Base-by-base conservation (phyloP, 345 rosid species). In the Acer campestre region DNA sequence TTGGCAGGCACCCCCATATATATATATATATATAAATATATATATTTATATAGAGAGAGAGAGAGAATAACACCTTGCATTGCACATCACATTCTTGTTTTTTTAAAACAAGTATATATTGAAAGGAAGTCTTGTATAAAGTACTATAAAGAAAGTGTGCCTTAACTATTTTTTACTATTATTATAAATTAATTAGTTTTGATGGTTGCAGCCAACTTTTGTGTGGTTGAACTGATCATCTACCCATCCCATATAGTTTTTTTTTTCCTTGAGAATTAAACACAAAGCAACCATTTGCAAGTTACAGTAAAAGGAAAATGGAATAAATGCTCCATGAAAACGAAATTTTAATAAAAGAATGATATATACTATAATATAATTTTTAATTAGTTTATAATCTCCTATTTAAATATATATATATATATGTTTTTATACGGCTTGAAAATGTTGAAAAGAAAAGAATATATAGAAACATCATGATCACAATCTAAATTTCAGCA, bases 171-270 rank as follows among this genome's bases (percentile, higher is more conserved):
- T 27, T 22, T 14, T 40, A n/a, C 14, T 40, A 48, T 16, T 18
- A 16, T 20, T 16, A 16, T 18, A 35, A 11, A 46, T 4, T 38
- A 17, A 74, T n/a, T 56, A 18, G 61, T 66, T 74, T 67, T 64
- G 71, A 76, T 76, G 71, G 82, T 82, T 81, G 75, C 44, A 74
- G 75, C 81, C 27, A 81, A 74, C 77, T 55, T 70, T 59, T 13
- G 9, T 75, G 62, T 79, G 55, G 83, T 77, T 82, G 75, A 81
- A 68, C 83, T 80, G 78, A 35, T 35, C 38, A 81, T 78, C 79
- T 70, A 70, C 48, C 80, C 77, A 62, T 61, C 74, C 76, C 13
- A 56, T 59, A 14, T 40, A 73, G n/a, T n/a, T 31, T 3, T 31
- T 3, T 31, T 35, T 31, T 9, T 53, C 31, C 8, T 68, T 44